These are phyloP conservation scores for Actinomucor elegans DNA, from an alignment of 371 early-diverging fungal species.

Conservation along the genomic window DNA sequence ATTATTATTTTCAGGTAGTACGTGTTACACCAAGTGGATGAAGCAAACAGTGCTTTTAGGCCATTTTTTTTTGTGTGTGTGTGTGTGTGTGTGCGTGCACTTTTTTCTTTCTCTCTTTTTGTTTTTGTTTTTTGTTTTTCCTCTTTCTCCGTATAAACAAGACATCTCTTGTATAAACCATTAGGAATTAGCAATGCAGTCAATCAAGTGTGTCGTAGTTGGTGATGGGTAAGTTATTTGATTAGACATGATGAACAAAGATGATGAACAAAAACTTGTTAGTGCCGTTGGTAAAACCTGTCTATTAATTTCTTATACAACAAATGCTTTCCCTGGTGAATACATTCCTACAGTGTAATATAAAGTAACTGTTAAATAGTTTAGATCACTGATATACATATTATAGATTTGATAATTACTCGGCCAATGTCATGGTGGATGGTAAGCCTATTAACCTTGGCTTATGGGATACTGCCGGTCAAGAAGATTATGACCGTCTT, in stretches of 20 bases:
- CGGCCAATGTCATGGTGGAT: conserved; percentile 93
- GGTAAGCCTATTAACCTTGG: conserved; percentile 94
- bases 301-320: conserved; percentile 93
- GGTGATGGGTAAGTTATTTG: conserved; percentile 84
- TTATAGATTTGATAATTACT: conserved; percentile 92
- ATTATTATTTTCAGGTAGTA: too few relatives aligned
- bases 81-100: too few relatives aligned
- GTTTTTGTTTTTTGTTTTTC: too few relatives aligned
- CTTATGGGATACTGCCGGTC: conserved; percentile 99
- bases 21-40: not conserved
- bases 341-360: conserved; percentile 96
- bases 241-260: not conserved
- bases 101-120: too few relatives aligned
- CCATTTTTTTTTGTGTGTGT: too few relatives aligned
- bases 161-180: too few relatives aligned
- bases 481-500: conserved; percentile 97
- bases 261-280: not conserved
- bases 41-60: too few relatives aligned
- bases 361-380: too few relatives aligned
- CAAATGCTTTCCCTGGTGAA: conserved; percentile 97
- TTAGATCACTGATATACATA: too few relatives aligned
- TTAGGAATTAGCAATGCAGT: conserved; percentile 75
- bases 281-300: conserved; percentile 97
- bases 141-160: too few relatives aligned
- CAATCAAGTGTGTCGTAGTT: conserved; percentile 98